A percentile compares a stretch with the other conserved stretches of the same genome.
phyloP scores from a whole-genome alignment of 441 rosid genomes.

The Biscutella laevigata region DNA sequence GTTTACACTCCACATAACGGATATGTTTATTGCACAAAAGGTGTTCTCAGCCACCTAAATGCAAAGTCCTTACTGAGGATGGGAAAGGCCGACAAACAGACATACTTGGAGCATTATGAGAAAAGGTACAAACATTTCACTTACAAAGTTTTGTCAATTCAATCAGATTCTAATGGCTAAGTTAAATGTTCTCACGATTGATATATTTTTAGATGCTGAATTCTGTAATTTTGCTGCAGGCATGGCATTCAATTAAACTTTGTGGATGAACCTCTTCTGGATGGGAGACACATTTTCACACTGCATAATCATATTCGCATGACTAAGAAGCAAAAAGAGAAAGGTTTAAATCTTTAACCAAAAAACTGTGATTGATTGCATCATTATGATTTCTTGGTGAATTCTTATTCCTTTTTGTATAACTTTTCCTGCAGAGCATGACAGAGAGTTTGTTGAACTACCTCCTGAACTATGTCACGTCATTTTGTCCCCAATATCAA shows the following conservation, averaged over 20 bases:
- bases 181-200: not conserved
- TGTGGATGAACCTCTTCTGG: slow-evolving; percentile 38
- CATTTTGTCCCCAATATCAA: slow-evolving; percentile 56
- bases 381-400: slow-evolving; percentile 1
- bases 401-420: not conserved
- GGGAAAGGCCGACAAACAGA: slow-evolving; percentile 32
- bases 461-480: slow-evolving; percentile 83
- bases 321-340: slow-evolving; percentile 38
- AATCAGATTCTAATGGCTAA: too few relatives aligned
- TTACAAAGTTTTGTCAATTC: not conserved
- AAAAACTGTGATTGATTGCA: not conserved
- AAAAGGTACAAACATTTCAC: slow-evolving; percentile 29
- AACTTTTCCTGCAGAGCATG: slow-evolving; percentile 37
- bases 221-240: slow-evolving; percentile 33
- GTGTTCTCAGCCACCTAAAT: slow-evolving; percentile 34
- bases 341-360: slow-evolving; percentile 37
- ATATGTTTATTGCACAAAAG: slow-evolving; percentile 42
- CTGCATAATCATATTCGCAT: slow-evolving; percentile 40
- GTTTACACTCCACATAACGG: slow-evolving; percentile 77
- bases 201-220: not conserved
- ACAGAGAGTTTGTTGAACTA: slow-evolving; percentile 48
- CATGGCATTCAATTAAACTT: slow-evolving; percentile 34
- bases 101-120: slow-evolving; percentile 50
- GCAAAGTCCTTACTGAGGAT: slow-evolving; percentile 39
- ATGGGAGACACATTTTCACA: slow-evolving; percentile 48